Conservation (phyloP, 2,329 filamentous ascomycete genomes). For the Lachnellula suecica region DNA sequence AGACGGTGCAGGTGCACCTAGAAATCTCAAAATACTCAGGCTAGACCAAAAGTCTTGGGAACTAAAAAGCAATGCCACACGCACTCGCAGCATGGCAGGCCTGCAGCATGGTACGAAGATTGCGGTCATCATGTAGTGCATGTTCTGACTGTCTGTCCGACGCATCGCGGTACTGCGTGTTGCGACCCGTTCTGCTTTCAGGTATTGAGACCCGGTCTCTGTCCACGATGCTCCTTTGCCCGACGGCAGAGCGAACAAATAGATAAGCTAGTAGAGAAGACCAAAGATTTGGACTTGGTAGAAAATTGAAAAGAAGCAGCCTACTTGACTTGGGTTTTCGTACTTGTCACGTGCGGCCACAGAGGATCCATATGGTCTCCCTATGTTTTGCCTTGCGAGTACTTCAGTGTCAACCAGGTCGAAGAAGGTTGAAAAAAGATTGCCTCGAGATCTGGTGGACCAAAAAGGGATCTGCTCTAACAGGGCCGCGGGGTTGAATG, state of each 20-base stretch:
- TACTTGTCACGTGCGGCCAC: too few relatives aligned
- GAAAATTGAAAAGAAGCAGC: neutral
- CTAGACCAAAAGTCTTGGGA: too few relatives aligned
- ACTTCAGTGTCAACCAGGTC: too few relatives aligned
- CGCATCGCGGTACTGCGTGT: neutral
- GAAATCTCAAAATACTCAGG: too few relatives aligned
- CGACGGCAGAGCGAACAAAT: neutral
- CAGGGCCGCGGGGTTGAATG: too few relatives aligned
- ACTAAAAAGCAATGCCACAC: neutral
- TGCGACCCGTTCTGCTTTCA: neutral
- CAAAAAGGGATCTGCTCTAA: too few relatives aligned
- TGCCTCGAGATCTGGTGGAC: too few relatives aligned
- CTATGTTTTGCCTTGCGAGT: too few relatives aligned
- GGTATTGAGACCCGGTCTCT: neutral
- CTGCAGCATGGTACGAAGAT: neutral
- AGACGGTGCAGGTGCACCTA: neutral
- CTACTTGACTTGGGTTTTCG: too few relatives aligned
- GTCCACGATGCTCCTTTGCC: neutral
- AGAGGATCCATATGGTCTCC: too few relatives aligned
- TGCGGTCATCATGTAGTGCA: neutral
- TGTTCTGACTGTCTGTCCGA: neutral
- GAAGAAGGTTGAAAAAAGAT: too few relatives aligned
- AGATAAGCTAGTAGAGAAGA: neutral
- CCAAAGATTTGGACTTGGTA: neutral
- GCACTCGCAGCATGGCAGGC: neutral